A percentile compares a stretch with the other conserved stretches of the same genome.
phyloP scores from a whole-genome alignment of 495 filamentous ascomycete species.

The Annulohypoxylon stygium region DNA sequence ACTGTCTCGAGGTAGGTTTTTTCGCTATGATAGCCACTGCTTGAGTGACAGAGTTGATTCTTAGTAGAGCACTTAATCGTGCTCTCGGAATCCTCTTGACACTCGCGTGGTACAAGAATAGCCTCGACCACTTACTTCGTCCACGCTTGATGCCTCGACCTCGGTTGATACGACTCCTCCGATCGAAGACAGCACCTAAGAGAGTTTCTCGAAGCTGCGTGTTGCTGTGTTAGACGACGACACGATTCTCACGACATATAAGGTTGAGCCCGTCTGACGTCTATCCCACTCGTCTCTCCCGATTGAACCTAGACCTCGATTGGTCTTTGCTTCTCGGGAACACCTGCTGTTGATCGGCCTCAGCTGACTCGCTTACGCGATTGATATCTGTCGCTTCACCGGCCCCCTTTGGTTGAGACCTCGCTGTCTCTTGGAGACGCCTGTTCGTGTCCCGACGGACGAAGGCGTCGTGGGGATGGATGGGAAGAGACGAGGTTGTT shows the following conservation, averaged over 20 bases:
- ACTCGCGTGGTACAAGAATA: slow-evolving; percentile 22
- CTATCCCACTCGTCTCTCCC: slow-evolving; percentile 29
- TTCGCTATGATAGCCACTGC: background rate
- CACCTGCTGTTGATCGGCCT: slow-evolving; percentile 34
- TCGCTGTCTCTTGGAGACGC: slow-evolving; percentile 36
- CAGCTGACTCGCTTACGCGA: slow-evolving; percentile 41
- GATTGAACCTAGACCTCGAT: background rate
- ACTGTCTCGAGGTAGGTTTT: slow-evolving; percentile 34
- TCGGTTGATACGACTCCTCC: slow-evolving; percentile 39
- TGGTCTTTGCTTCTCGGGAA: slow-evolving; percentile 25
- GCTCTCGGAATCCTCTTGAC: slow-evolving; percentile 27
- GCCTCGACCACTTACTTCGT: slow-evolving; percentile 10
- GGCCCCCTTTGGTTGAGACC: slow-evolving; percentile 36
- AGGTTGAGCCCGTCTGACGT: slow-evolving; percentile 28
- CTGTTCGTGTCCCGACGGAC: slow-evolving; percentile 34
- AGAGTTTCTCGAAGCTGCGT: slow-evolving; percentile 37
- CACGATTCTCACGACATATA: slow-evolving; percentile 21
- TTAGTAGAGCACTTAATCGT: slow-evolving; percentile 23
- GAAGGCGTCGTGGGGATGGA: slow-evolving; percentile 37
- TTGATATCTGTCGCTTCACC: slow-evolving; percentile 17
- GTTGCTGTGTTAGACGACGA: slow-evolving; percentile 34
- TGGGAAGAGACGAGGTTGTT: background rate
- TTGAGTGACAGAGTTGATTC: slow-evolving; percentile 32
- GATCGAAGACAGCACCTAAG: slow-evolving; percentile 31
- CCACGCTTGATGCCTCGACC: slow-evolving; percentile 30